Conservation (phyloP, 805 yeast species). For the Phaffomyces thermotolerans region DNA sequence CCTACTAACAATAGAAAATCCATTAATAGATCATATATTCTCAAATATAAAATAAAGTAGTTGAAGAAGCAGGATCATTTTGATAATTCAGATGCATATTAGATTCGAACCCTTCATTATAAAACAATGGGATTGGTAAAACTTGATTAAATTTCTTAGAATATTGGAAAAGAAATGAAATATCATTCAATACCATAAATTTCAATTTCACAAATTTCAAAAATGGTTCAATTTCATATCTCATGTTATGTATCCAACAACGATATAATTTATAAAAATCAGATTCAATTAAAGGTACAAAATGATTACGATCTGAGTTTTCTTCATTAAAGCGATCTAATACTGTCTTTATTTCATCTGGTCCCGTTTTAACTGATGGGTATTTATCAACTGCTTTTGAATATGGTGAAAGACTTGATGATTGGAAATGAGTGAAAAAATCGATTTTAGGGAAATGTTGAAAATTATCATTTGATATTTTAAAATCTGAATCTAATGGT, state of each 20-base stretch:
- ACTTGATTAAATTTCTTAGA: constrained; percentile 11
- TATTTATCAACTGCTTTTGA: constrained; percentile 37
- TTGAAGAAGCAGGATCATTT: too few species aligned
- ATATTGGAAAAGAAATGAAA: constrained; percentile 27
- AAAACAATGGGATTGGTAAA: constrained; percentile 30
- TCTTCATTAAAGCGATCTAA: constrained; percentile 21
- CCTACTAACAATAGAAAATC: too few species aligned
- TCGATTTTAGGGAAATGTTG: constrained; percentile 28
- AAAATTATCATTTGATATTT: constrained; percentile 19
- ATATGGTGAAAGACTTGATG: constrained; percentile 31
- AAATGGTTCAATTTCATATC: constrained; percentile 29
- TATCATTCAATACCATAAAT: constrained; percentile 33
- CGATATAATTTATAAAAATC: constrained; percentile 31
- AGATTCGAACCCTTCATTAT: constrained; percentile 25
- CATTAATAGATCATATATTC: too few species aligned
- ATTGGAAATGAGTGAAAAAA: constrained; percentile 30
- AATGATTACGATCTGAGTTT: constrained; percentile 15
- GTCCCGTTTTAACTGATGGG: constrained; percentile 36
- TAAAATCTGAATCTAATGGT: constrained; percentile 24
- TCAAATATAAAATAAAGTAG: too few species aligned
- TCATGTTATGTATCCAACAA: constrained; percentile 32
- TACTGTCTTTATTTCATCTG: constrained; percentile 29
- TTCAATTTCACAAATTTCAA: constrained; percentile 28
- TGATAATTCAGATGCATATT: constrained; percentile 10
- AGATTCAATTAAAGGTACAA: constrained; percentile 23